Evolutionary conservation across 805 yeast genomes (phyloP).

Genomic region (Metschnikowia similis): DNA sequence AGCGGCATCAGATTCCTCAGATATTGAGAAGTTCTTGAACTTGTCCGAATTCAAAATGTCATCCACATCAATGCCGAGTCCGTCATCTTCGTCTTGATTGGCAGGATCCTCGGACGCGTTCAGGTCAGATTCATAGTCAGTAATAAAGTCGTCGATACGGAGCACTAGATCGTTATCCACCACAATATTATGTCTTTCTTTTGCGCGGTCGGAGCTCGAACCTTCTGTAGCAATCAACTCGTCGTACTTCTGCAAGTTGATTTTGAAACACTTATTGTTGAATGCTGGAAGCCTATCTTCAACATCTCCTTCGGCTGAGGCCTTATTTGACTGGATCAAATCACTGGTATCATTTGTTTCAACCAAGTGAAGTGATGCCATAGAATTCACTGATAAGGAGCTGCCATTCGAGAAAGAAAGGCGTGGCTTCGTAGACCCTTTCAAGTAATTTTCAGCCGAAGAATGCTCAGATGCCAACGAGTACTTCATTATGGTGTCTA

Average conservation of each 20-base stretch:
- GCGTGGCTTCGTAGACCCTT: neutral
- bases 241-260: slow-evolving; percentile 33
- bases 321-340: neutral
- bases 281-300: slow-evolving; percentile 29
- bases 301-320: slow-evolving; percentile 14
- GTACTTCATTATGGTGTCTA: slow-evolving; percentile 54
- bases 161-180: slow-evolving; percentile 18
- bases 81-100: slow-evolving; percentile 23
- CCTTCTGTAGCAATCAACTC: slow-evolving; percentile 17
- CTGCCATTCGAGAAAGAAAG: neutral
- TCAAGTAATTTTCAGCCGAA: slow-evolving; percentile 35
- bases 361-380: neutral
- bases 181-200: slow-evolving; percentile 21
- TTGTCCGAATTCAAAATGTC: slow-evolving; percentile 38
- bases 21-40: slow-evolving; percentile 26
- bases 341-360: neutral
- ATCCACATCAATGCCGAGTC: slow-evolving; percentile 42
- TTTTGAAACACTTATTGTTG: slow-evolving; percentile 33
- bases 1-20: slow-evolving; percentile 14
- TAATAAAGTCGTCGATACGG: slow-evolving; percentile 20
- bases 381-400: slow-evolving; percentile 5
- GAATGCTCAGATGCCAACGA: slow-evolving; percentile 68
- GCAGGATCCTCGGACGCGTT: neutral
- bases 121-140: neutral
- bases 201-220: neutral